A percentile compares a stretch with the other conserved stretches of the same genome.
These are phyloP conservation scores for Protomyces gravidus DNA, from an alignment of 1,139 yeast species.

Conservation along the genomic window DNA sequence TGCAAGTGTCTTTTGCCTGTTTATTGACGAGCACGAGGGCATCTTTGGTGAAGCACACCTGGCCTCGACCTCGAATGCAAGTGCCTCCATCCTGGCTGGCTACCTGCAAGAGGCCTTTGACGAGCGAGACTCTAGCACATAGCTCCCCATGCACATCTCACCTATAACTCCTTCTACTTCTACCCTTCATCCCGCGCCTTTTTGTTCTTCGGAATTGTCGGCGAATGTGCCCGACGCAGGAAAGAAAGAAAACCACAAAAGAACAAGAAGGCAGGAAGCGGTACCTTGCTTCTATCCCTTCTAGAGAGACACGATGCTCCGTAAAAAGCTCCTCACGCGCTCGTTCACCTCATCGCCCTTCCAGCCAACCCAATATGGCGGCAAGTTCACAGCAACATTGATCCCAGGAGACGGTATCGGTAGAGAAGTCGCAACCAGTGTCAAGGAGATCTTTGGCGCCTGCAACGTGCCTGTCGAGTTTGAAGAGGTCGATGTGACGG, in stretches of 20 bases:
- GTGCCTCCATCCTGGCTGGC: not conserved
- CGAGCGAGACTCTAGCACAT: too few species aligned
- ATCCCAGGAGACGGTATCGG: slow-evolving; percentile 98
- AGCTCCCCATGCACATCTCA: too few species aligned
- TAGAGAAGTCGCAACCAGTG: slow-evolving; percentile 91
- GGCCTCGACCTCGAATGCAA: not conserved
- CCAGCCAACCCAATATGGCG: slow-evolving; percentile 90
- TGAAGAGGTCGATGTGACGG: slow-evolving; percentile 87
- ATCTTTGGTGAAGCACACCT: slow-evolving; percentile 45
- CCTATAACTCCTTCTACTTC: too few species aligned
- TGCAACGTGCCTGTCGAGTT: slow-evolving; percentile 88
- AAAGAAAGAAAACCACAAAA: too few species aligned
- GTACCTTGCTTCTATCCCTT: too few species aligned
- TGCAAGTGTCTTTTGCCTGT: slow-evolving; percentile 56
- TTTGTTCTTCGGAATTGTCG: too few species aligned
- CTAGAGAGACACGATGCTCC: slow-evolving; percentile 8
- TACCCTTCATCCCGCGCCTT: too few species aligned
- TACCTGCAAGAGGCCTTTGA: not conserved
- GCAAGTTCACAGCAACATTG: slow-evolving; percentile 58
- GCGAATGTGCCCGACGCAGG: too few species aligned
- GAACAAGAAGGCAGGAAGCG: too few species aligned
- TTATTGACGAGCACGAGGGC: slow-evolving; percentile 61
- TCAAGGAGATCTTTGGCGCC: slow-evolving; percentile 78
- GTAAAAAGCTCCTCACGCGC: slow-evolving; percentile 23
- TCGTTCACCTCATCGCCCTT: slow-evolving; percentile 49